These are phyloP conservation scores for Aspergillus neotritici DNA, from an alignment of 2,329 filamentous ascomycete genomes.

Conservation along the genomic window DNA sequence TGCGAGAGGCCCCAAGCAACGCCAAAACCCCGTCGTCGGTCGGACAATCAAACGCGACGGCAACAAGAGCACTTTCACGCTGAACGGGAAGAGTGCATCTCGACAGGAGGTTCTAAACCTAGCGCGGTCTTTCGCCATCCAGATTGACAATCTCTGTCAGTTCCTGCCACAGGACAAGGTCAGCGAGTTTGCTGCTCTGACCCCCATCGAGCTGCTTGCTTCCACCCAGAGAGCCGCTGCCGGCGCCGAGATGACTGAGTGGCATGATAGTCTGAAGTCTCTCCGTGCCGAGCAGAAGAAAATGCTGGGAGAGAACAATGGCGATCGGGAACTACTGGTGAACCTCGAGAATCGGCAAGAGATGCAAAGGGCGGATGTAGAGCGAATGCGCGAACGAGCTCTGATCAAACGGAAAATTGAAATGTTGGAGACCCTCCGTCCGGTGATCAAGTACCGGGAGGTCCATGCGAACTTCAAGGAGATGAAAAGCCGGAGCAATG, in stretches of 20 bases:
- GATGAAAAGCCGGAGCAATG: constrained; percentile 52
- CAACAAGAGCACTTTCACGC: constrained; percentile 70
- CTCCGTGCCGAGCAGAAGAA: constrained; percentile 65
- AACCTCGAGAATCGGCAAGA: constrained; percentile 68
- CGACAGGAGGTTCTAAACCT: constrained; percentile 63
- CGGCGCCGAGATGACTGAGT: constrained; percentile 69
- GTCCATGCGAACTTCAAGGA: constrained; percentile 46
- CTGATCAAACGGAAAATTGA: constrained; percentile 60
- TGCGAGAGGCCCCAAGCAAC: constrained; percentile 52
- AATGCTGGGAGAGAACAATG: constrained; percentile 53
- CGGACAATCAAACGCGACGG: constrained; percentile 75
- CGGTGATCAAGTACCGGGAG: constrained; percentile 60
- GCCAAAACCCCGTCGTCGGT: constrained; percentile 65
- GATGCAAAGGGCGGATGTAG: constrained; percentile 72
- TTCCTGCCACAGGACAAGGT: constrained; percentile 96
- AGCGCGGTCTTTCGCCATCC: constrained; percentile 70
- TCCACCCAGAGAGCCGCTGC: constrained; percentile 88
- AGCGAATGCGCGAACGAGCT: constrained; percentile 71
- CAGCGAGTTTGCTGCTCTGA: constrained; percentile 82
- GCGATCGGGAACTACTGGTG: constrained; percentile 57
- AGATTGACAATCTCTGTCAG: constrained; percentile 96
- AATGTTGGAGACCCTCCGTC: constrained; percentile 60
- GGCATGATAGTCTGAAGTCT: constrained; percentile 68
- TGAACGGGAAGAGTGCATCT: constrained; percentile 60
- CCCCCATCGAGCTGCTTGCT: constrained; percentile 71